Base-by-base conservation (phyloP, 495 filamentous ascomycete species). In the Aspergillus ostianus region DNA sequence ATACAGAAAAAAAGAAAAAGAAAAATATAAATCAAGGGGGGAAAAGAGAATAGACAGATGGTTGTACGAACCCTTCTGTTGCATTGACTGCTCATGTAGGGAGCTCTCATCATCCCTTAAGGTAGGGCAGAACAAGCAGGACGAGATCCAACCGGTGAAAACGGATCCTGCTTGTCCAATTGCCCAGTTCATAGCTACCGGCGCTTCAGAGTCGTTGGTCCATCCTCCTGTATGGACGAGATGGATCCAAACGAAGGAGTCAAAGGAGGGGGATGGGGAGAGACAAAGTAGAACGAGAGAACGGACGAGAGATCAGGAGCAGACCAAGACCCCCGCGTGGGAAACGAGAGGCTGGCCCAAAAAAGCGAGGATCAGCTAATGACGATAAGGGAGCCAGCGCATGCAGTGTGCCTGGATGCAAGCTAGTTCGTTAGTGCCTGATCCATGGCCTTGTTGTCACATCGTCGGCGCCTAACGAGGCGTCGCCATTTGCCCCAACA, bases 131-230 rank as follows among this genome's bases (percentile, higher is more conserved):
- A 67, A 70, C 62, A 72, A 71, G 70, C 74, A 80, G 55, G 71
- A 78, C 49, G 66, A 65, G 61, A 76, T 64, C 77, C 77, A 80
- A 58, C 73, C 75, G 58, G 70, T 73, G 66, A 75, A 73, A 59
- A 73, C 59, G 59, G 72, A 73, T 57, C 73, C 75, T 67, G 71
- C 72, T 73, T 75, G 73, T 65, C 73, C 71, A 49, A 76, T 64
- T 74, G 68, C 70, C 67, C 70, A 66, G 64, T 69, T 73, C 70
- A 74, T 79, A 52, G 73, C 76, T 77, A 61, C 73, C 77, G 73
- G 73, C 76, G 75, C 74, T 65, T 67, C 46, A 67, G 53, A 64
- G 50, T 58, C 56, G 50, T 60, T 67, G 67, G 64, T 67, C 73
- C 71, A 74, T 75, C 58, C 63, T 68, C 60, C 53, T 53, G 48